Conservation (phyloP, 2,329 filamentous ascomycete genomes). For the Alternaria ventricosa region DNA sequence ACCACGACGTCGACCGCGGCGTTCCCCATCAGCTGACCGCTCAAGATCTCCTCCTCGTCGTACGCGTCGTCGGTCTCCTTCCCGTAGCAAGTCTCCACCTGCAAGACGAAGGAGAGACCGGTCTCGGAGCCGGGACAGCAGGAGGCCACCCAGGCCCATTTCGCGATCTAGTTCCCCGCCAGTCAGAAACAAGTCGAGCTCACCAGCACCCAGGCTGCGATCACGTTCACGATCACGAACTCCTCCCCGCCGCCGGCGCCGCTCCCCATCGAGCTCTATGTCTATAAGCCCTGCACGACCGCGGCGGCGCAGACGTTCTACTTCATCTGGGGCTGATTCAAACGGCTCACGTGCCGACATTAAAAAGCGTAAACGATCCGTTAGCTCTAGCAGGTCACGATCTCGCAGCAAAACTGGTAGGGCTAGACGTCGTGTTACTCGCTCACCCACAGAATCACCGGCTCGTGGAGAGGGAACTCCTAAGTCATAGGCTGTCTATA, state of each 20-base stretch:
- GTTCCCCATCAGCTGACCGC: constrained; percentile 40
- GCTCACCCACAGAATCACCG: constrained; percentile 27
- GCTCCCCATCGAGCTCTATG: constrained; percentile 46
- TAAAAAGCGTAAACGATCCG: constrained; percentile 54
- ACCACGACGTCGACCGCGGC: constrained; percentile 32
- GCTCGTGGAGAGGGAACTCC: constrained; percentile 11
- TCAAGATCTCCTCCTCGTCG: constrained; percentile 36
- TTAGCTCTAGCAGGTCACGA: constrained; percentile 49
- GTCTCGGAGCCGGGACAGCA: constrained; percentile 41
- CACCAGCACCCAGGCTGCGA: constrained; percentile 58
- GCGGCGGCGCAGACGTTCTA: constrained; percentile 53
- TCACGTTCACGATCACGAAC: constrained; percentile 43
- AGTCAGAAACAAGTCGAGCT: constrained; percentile 56
- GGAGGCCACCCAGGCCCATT: constrained; percentile 47
- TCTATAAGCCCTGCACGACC: constrained; percentile 50
- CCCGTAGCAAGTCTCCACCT: constrained; percentile 24
- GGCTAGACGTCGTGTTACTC: constrained; percentile 26
- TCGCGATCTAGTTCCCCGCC: constrained; percentile 57
- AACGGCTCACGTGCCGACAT: constrained; percentile 58
- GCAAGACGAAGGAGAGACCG: constrained; percentile 29
- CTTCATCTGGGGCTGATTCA: constrained; percentile 50
- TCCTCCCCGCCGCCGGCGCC: constrained; percentile 45
- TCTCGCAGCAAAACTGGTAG: constrained; percentile 29
- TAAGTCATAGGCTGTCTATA: constrained; percentile 17
- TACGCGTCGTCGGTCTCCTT: constrained; percentile 21